phyloP scores from a whole-genome alignment of 306 rosid species.

The Canavalia ensiformis region DNA sequence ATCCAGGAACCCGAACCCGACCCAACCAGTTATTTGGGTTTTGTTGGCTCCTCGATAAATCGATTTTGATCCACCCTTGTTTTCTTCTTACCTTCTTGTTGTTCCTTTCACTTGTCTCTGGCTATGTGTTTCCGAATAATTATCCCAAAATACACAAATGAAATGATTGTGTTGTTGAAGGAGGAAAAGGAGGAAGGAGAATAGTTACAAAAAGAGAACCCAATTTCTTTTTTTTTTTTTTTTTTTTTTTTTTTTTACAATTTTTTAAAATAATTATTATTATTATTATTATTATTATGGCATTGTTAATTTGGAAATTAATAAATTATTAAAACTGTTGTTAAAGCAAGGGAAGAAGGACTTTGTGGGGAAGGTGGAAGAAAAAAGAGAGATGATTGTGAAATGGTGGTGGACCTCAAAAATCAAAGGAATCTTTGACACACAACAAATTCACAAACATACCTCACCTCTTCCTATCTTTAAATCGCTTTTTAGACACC shows the following conservation, averaged over 20 bases:
- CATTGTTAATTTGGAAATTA: slow-evolving; percentile 37
- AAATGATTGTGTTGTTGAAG: slow-evolving; percentile 57
- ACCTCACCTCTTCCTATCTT: background rate
- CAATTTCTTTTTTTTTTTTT: background rate
- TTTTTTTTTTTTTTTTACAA: too few relatives aligned
- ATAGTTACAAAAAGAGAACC: slow-evolving; percentile 64
- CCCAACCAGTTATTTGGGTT: slow-evolving; percentile 37
- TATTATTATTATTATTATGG: background rate
- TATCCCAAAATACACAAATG: slow-evolving; percentile 50
- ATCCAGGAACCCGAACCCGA: slow-evolving; percentile 53
- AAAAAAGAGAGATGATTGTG: slow-evolving; percentile 56
- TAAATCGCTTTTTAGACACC: slow-evolving; percentile 20
- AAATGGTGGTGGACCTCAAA: slow-evolving; percentile 76
- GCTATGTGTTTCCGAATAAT: slow-evolving; percentile 34
- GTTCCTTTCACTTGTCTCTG: slow-evolving; percentile 31
- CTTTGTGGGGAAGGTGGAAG: slow-evolving; percentile 57
- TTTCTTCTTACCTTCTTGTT: background rate
- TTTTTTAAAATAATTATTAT: background rate
- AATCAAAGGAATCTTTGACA: slow-evolving; percentile 88
- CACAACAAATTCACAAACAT: background rate
- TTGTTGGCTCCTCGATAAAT: slow-evolving; percentile 7
- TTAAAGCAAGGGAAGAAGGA: slow-evolving; percentile 54
- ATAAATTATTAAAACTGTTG: slow-evolving; percentile 35
- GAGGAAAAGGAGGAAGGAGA: slow-evolving; percentile 42
- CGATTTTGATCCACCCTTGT: slow-evolving; percentile 24